Conservation (phyloP, 2,329 filamentous ascomycete species). For the Penicillium sclerotiorum region DNA sequence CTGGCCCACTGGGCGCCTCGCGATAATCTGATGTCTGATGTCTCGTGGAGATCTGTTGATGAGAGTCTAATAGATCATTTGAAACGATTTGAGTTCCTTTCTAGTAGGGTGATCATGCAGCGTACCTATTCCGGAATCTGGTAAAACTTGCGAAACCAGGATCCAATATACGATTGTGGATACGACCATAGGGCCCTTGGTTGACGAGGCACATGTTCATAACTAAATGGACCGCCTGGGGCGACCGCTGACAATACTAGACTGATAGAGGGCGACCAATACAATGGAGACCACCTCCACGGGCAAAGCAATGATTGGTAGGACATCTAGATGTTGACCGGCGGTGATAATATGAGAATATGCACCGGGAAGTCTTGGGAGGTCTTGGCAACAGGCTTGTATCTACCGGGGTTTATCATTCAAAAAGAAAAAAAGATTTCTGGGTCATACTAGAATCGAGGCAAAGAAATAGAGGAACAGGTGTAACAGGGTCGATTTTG, state of each 20-base stretch:
- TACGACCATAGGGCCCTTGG: too few relatives aligned
- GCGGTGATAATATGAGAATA: constrained; percentile 19
- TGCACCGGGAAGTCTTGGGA: constrained; percentile 16
- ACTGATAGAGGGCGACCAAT: constrained; percentile 6
- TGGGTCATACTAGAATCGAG: not conserved
- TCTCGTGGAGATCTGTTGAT: not conserved
- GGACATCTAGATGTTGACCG: not conserved
- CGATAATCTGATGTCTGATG: constrained; percentile 11
- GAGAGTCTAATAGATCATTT: not conserved
- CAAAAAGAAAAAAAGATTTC: not conserved
- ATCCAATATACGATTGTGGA: too few relatives aligned
- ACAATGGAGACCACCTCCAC: constrained; percentile 9
- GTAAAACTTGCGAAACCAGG: too few relatives aligned
- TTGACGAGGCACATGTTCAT: too few relatives aligned
- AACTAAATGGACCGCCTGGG: too few relatives aligned
- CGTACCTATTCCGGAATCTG: too few relatives aligned
- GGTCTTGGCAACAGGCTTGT: constrained; percentile 29
- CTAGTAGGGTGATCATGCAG: too few relatives aligned
- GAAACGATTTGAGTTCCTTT: too few relatives aligned
- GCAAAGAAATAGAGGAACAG: too few relatives aligned
- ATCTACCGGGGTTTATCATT: constrained; percentile 12
- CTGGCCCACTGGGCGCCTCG: constrained; percentile 20
- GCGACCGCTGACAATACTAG: not conserved
- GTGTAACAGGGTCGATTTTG: too few relatives aligned
- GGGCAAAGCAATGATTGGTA: constrained; percentile 1